Evolutionary conservation across 1,284 basidiomycete genomes (phyloP).

Genomic region (Puccinia hordei): DNA sequence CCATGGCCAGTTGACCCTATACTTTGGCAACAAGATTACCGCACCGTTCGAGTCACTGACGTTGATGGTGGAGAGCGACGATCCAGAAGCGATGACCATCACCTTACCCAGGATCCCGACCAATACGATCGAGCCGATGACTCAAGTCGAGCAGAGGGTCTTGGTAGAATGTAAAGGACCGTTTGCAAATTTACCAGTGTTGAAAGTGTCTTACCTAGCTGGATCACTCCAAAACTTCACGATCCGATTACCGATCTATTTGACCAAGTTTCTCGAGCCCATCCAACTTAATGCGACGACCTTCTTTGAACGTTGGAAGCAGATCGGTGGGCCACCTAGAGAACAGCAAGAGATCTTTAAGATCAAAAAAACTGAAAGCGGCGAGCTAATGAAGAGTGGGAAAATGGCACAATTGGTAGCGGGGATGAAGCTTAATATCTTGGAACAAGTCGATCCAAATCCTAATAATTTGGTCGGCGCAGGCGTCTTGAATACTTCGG

Average conservation of each 20-base stretch:
- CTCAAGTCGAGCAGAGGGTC: slow-evolving; percentile 87
- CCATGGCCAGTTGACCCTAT: slow-evolving; percentile 85
- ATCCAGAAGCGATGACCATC: slow-evolving; percentile 73
- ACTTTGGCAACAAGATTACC: slow-evolving; percentile 92
- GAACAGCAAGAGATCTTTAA: slow-evolving; percentile 88
- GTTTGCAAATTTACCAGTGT: slow-evolving; percentile 76
- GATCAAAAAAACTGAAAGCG: slow-evolving; percentile 67
- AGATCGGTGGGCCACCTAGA: slow-evolving; percentile 89
- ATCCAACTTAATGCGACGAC: slow-evolving; percentile 78
- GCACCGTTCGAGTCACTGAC: slow-evolving; percentile 85
- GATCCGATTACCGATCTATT: slow-evolving; percentile 78
- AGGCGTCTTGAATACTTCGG: slow-evolving; percentile 84
- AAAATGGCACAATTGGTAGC: slow-evolving; percentile 74
- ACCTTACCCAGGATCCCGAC: slow-evolving; percentile 83
- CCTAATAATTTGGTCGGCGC: slow-evolving; percentile 81
- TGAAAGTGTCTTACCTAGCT: slow-evolving; percentile 86
- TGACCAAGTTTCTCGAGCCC: slow-evolving; percentile 91
- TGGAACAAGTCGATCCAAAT: slow-evolving; percentile 68
- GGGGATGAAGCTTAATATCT: slow-evolving; percentile 74
- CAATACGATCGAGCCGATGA: slow-evolving; percentile 75
- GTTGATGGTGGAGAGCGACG: slow-evolving; percentile 73
- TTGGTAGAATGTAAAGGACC: slow-evolving; percentile 90
- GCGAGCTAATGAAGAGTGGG: slow-evolving; percentile 62
- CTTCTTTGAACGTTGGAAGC: slow-evolving; percentile 97
- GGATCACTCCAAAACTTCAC: slow-evolving; percentile 85